phyloP scores from a whole-genome alignment of 2,329 filamentous ascomycete species.

The Grosmannia clavigera region DNA sequence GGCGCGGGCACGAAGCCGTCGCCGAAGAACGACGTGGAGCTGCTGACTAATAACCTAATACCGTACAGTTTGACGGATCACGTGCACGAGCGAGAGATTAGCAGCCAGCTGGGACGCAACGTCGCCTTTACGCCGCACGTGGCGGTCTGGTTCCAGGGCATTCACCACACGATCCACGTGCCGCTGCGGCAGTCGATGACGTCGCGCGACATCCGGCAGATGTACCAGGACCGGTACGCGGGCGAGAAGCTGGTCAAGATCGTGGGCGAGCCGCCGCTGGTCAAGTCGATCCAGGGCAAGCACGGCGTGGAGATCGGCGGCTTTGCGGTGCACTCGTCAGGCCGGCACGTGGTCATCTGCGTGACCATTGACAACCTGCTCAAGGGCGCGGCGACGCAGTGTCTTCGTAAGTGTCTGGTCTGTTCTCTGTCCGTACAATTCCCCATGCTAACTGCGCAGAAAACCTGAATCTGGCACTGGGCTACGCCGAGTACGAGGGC shows the following conservation, averaged over 20 bases:
- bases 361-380: conserved; percentile 88
- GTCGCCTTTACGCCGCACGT: conserved; percentile 90
- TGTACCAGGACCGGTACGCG: conserved; percentile 93
- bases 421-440: background rate
- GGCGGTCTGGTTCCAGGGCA: conserved; percentile 94
- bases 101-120: conserved; percentile 54
- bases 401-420: conserved; percentile 55
- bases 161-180: conserved; percentile 82
- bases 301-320: conserved; percentile 91
- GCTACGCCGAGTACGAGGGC: conserved; percentile 79
- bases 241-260: conserved; percentile 94
- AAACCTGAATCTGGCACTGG: conserved; percentile 89
- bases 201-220: conserved; percentile 79
- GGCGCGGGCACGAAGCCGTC: conserved; percentile 90
- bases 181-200: conserved; percentile 79
- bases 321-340: conserved; percentile 82
- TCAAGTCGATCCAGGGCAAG: conserved; percentile 72
- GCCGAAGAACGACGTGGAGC: conserved; percentile 81
- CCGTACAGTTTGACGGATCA: conserved; percentile 88
- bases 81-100: conserved; percentile 89
- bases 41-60: conserved; percentile 77
- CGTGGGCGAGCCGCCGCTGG: conserved; percentile 71
- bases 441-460: conserved; percentile 31
- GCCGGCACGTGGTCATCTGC: conserved; percentile 88
- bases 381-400: conserved; percentile 89